Evolutionary conservation across 495 filamentous ascomycete species (phyloP).

Genomic region (Aspergillus panamensis): DNA sequence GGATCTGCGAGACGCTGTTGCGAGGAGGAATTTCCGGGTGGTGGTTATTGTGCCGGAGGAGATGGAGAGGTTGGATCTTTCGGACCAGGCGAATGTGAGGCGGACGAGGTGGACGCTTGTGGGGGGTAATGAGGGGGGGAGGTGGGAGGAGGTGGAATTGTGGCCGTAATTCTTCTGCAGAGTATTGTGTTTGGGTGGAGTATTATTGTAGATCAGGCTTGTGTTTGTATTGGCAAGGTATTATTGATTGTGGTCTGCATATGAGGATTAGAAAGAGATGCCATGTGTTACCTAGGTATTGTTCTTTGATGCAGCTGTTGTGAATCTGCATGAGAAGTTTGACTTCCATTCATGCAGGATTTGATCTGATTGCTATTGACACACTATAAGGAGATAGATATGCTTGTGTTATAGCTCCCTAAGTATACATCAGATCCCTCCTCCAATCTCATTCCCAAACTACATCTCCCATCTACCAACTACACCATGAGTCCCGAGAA

Average conservation of each 20-base stretch:
- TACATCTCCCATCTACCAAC: too few relatives aligned
- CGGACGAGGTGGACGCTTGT: constrained; percentile 64
- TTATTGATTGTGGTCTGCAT: neutral
- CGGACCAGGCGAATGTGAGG: constrained; percentile 57
- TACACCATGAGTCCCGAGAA: too few relatives aligned
- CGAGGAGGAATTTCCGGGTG: constrained; percentile 78
- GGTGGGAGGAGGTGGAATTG: constrained; percentile 74
- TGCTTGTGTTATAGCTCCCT: too few relatives aligned
- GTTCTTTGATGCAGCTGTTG: neutral
- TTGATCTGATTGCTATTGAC: too few relatives aligned
- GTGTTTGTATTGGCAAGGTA: neutral
- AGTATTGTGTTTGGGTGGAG: neutral
- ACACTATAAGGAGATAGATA: too few relatives aligned
- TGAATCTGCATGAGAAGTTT: too few relatives aligned
- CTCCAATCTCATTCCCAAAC: too few relatives aligned
- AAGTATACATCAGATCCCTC: too few relatives aligned
- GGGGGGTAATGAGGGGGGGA: constrained; percentile 28
- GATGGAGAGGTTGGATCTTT: constrained; percentile 74
- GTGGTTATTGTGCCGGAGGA: constrained; percentile 76
- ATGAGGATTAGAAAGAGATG: neutral
- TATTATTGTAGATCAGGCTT: too few relatives aligned
- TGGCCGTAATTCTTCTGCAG: constrained; percentile 60
- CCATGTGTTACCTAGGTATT: neutral
- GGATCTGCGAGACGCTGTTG: constrained; percentile 63
- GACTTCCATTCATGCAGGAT: neutral